Evolutionary conservation across 2,329 filamentous ascomycete genomes (phyloP).

Genomic region (Colletotrichum orchidophilum): DNA sequence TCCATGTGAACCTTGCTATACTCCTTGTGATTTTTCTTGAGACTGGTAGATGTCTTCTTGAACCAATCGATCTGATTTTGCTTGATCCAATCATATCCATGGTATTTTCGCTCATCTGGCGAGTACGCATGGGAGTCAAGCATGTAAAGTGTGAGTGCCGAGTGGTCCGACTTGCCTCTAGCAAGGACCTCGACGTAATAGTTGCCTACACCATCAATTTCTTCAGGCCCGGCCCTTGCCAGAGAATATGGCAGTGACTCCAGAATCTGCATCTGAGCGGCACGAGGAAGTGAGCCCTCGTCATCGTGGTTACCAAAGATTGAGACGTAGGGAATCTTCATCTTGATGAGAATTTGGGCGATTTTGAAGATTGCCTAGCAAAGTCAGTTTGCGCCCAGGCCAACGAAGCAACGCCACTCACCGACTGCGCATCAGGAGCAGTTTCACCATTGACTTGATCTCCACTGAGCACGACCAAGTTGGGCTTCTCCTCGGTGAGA

Average conservation of each 20-base stretch:
- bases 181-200: constrained; percentile 93
- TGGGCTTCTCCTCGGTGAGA: constrained; percentile 91
- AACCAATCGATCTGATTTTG: constrained; percentile 96
- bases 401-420: constrained; percentile 48
- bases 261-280: constrained; percentile 84
- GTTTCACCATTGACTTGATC: constrained; percentile 97
- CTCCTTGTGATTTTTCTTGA: constrained; percentile 81
- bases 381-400: constrained; percentile 2
- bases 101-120: constrained; percentile 85
- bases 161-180: constrained; percentile 81
- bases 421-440: constrained; percentile 87
- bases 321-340: constrained; percentile 89
- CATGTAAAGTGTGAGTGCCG: constrained; percentile 92
- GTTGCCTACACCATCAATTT: constrained; percentile 91
- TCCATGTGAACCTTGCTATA: constrained; percentile 96
- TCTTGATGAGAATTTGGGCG: constrained; percentile 82
- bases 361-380: constrained; percentile 89
- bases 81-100: constrained; percentile 98
- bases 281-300: constrained; percentile 81
- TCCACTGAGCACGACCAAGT: constrained; percentile 89
- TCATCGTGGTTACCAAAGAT: constrained; percentile 99
- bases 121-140: constrained; percentile 94
- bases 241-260: constrained; percentile 90
- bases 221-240: constrained; percentile 82
- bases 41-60: constrained; percentile 74